Base-by-base conservation (phyloP, 73 alveolate species). In the Durusdinium trenchii region DNA sequence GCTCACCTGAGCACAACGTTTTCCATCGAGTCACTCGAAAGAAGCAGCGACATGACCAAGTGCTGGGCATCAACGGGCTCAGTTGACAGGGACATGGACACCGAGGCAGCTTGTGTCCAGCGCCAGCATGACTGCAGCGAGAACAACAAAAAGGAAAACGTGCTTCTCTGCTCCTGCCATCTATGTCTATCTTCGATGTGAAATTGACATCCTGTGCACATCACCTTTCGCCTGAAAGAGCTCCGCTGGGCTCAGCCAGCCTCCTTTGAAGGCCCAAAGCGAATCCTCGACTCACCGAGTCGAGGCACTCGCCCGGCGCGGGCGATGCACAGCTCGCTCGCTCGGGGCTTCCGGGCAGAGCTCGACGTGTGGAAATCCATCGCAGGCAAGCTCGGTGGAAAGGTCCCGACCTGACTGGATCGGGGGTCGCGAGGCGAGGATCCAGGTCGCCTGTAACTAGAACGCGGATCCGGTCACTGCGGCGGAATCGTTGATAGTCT, bases 71-170 rank as follows among this genome's bases (percentile, higher is more conserved):
- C 87, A n/a, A 67, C 73, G 6, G 75, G 43, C 32, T 67, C 45
- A 6, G 86, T 90, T 16, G 97, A 90, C 45, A 90, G 38, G n/a
- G 60, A 35, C 96, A 89, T 89, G 30, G 97, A 90, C 64, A 90
- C 97, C 35, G 97, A 64, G 6, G 97, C 97, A n/a, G 97, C 97
- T 51, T 67, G 69, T 2, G 87, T 90, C 87, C 87, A 64, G 28
- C 97, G 51, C 87, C 67, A 51, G 87, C 97, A 90, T 6, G 97
- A 43, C 97, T 67, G 40, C 20, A 78, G 61, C 7, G 26, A 5
- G 50, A 71, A 5, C 28, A 28, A 71, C 26, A 3, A 36, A 35
- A 6, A 20, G 51, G 36, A 35, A 35, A n/a, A 36, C 3, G 7
- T 71, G 64, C 64, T 54, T 20, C 73, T 0, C 1, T 60, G 73